These are phyloP conservation scores for Linnemannia exigua DNA, from an alignment of 192 early-diverging fungal species.

Conservation along the genomic window DNA sequence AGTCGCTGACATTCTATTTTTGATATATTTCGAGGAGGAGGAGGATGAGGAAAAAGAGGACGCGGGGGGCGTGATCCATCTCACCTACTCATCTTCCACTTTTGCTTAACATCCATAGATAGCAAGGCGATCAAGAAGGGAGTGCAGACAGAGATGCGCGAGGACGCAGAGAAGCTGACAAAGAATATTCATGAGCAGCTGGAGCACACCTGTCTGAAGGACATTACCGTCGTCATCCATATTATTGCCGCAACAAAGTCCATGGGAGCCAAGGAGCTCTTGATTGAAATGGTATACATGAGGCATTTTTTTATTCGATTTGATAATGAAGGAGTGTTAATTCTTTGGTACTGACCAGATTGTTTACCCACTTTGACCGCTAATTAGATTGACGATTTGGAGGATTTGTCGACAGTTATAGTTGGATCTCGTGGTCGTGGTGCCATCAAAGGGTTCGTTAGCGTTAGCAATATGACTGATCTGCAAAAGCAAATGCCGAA, in stretches of 20 bases:
- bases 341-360: neutral
- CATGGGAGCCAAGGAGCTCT: constrained; percentile 48
- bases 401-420: constrained; percentile 61
- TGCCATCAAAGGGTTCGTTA: constrained; percentile 59
- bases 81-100: neutral
- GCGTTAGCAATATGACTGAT: no score
- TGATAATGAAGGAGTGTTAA: neutral
- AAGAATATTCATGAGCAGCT: constrained; percentile 54
- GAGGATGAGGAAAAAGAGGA: neutral
- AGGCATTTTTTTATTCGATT: neutral
- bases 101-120: neutral
- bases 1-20: neutral
- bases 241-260: constrained; percentile 56
- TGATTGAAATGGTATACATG: constrained; percentile 49
- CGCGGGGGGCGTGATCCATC: neutral
- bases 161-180: constrained; percentile 55
- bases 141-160: constrained; percentile 50
- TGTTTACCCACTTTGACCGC: neutral
- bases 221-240: constrained; percentile 53
- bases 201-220: constrained; percentile 43
- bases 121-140: constrained; percentile 47
- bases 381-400: constrained; percentile 58
- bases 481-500: neutral
- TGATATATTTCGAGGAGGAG: neutral
- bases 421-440: constrained; percentile 62